phyloP scores from a whole-genome alignment of 2,329 filamentous ascomycete species.

The Arthrobotrys pseudoclavata region DNA sequence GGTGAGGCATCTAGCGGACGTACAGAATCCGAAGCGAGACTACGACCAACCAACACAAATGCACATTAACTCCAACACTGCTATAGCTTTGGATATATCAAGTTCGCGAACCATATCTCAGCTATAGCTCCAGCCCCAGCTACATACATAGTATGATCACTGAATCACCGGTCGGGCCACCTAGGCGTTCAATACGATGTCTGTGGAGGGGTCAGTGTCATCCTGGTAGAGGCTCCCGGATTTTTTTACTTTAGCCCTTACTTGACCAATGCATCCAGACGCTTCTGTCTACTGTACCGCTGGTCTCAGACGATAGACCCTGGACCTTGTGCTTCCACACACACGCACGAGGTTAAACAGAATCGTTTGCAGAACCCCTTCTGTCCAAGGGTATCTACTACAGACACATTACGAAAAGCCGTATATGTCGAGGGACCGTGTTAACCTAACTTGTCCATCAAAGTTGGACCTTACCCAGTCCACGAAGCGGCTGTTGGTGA shows the following conservation, averaged over 20 bases:
- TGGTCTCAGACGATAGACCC: conserved; percentile 38
- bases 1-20: neutral
- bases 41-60: conserved; percentile 6
- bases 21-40: neutral
- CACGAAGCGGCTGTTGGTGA: conserved; percentile 50
- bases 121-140: neutral
- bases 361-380: conserved; percentile 28
- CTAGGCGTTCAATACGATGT: neutral
- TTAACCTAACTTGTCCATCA: conserved; percentile 47
- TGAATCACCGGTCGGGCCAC: neutral
- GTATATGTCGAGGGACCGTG: conserved; percentile 13
- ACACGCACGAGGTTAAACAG: conserved; percentile 35
- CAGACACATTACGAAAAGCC: conserved; percentile 22
- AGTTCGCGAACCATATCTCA: conserved; percentile 17
- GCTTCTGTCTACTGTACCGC: conserved; percentile 4
- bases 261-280: conserved; percentile 24
- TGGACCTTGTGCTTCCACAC: conserved; percentile 56
- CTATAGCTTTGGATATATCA: neutral
- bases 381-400: conserved; percentile 29
- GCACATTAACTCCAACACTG: neutral
- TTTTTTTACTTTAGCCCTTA: conserved; percentile 19
- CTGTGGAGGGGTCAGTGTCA: conserved; percentile 23
- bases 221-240: conserved; percentile 21
- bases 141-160: neutral
- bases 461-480: conserved; percentile 38